phyloP scores from a whole-genome alignment of 768 basidiomycete species.

The Mycena pura region DNA sequence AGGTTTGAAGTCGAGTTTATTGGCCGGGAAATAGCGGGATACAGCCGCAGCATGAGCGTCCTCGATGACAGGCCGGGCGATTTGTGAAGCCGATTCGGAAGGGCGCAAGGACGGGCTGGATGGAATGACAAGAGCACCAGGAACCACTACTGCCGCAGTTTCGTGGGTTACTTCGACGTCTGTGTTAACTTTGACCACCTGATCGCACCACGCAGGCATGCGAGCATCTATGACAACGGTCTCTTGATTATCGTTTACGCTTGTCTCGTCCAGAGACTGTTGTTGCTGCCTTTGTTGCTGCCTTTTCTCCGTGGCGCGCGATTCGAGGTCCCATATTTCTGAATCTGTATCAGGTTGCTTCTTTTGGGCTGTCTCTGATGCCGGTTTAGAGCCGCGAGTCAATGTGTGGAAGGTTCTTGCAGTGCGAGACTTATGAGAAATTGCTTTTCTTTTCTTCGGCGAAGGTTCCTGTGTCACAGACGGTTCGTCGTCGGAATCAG shows the following conservation, averaged over 20 bases:
- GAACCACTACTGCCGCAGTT: constrained; percentile 4
- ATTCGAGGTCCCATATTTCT: constrained; percentile 64
- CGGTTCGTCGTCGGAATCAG: constrained; percentile 18
- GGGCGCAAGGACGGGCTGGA: constrained; percentile 41
- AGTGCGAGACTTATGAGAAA: not conserved
- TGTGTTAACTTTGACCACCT: not conserved
- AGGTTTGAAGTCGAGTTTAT: not conserved
- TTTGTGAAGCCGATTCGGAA: constrained; percentile 66
- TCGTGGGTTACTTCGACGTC: not conserved
- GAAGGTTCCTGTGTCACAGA: not conserved
- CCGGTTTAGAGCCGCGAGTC: not conserved
- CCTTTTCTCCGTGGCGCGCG: constrained; percentile 25
- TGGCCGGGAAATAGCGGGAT: constrained; percentile 32
- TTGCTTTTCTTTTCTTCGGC: constrained; percentile 15
- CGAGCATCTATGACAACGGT: constrained; percentile 48
- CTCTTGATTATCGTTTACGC: constrained; percentile 4
- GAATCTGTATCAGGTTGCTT: constrained; percentile 38
- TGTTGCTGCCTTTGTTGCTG: not conserved
- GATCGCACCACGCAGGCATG: constrained; percentile 32
- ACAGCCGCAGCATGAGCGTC: not conserved
- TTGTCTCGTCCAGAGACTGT: not conserved
- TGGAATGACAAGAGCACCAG: constrained; percentile 11
- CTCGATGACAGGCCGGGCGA: constrained; percentile 27
- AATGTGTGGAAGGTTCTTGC: not conserved
- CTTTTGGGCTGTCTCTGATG: constrained; percentile 5